These are phyloP conservation scores for Caloboletus firmus DNA, from an alignment of 1,284 basidiomycete genomes.

Conservation along the genomic window DNA sequence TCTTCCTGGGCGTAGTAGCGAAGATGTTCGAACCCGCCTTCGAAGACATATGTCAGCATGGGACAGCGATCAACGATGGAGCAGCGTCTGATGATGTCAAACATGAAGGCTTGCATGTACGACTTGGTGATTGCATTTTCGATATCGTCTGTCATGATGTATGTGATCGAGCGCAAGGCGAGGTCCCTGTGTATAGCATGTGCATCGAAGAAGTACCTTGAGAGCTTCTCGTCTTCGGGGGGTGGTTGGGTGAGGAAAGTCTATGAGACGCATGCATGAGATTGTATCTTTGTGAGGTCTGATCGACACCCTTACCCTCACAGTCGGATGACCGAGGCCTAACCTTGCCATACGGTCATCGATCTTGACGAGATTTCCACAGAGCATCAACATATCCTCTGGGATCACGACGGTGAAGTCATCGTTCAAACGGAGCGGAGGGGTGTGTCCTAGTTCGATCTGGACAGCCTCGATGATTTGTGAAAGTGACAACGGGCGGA, in stretches of 20 bases:
- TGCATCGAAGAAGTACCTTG: constrained; percentile 25
- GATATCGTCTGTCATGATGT: constrained; percentile 30
- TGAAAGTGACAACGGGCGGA: constrained; percentile 30
- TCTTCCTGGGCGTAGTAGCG: constrained; percentile 29
- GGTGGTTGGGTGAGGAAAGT: constrained; percentile 26
- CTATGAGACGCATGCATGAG: constrained; percentile 13
- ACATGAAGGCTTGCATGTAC: constrained; percentile 28
- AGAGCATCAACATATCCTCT: constrained; percentile 30
- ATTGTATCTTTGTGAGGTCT: background rate
- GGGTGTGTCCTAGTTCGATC: constrained; percentile 25
- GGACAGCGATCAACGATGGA: constrained; percentile 28
- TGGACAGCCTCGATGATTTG: constrained; percentile 34
- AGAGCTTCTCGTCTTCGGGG: constrained; percentile 13
- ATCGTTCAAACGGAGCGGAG: constrained; percentile 28
- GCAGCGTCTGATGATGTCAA: constrained; percentile 29
- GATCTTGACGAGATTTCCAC: constrained; percentile 32
- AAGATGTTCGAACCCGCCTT: constrained; percentile 32
- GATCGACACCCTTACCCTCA: constrained; percentile 18
- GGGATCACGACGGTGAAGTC: constrained; percentile 26
- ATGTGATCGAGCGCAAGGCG: constrained; percentile 33
- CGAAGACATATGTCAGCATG: constrained; percentile 34
- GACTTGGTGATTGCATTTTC: constrained; percentile 26
- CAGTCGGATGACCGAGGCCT: constrained; percentile 26
- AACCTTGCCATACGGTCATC: constrained; percentile 24
- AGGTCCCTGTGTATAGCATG: constrained; percentile 30